These are phyloP conservation scores for Dendrobium nobile DNA, from an alignment of 106 monocot species.

Conservation along the genomic window DNA sequence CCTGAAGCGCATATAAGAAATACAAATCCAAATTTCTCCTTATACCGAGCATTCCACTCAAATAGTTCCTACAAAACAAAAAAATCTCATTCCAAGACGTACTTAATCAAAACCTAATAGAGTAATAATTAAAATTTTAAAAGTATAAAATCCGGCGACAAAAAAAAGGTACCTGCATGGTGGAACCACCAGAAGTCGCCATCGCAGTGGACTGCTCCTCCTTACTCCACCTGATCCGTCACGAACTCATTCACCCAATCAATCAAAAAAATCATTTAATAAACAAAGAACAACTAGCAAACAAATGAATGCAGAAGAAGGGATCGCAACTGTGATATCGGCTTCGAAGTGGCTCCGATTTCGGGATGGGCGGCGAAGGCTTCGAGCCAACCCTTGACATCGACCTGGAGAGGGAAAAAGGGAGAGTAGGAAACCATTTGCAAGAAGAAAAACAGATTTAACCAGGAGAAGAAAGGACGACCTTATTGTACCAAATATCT, in stretches of 20 bases:
- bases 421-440: not conserved
- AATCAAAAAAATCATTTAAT: not conserved
- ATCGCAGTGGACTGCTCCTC: slow-evolving; percentile 78
- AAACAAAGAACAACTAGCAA: not conserved
- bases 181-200: slow-evolving; percentile 44
- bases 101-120: not conserved
- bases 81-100: not conserved
- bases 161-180: slow-evolving; percentile 30
- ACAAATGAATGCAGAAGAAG: not conserved
- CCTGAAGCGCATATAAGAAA: slow-evolving; percentile 93
- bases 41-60: slow-evolving; percentile 72
- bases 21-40: slow-evolving; percentile 79
- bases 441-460: not conserved
- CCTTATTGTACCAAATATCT: slow-evolving; percentile 59
- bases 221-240: slow-evolving; percentile 49
- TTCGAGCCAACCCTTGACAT: slow-evolving; percentile 62
- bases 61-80: slow-evolving; percentile 48
- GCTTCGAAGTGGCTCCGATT: slow-evolving; percentile 46
- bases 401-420: slow-evolving; percentile 24
- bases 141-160: not conserved
- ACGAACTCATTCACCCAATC: not conserved
- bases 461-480: not conserved
- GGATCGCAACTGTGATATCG: slow-evolving; percentile 32
- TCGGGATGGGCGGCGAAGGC: slow-evolving; percentile 51
- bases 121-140: not conserved